Evolutionary conservation across 352 stramenopile species (phyloP), one percentile per base, ranked within the genome.

Genomic region (Phytophthora tentaculata): DNA sequence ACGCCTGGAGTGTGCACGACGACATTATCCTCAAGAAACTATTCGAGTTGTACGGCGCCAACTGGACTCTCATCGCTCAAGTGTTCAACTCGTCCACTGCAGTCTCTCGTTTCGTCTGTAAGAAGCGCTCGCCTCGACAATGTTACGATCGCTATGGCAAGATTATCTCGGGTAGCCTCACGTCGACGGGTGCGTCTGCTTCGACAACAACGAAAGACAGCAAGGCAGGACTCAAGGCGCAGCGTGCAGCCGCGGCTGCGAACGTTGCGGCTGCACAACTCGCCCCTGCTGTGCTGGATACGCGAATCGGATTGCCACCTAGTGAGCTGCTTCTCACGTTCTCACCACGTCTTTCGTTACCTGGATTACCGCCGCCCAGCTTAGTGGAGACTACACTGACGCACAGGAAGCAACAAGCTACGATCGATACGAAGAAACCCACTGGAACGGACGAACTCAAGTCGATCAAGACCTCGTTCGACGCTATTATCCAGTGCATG

Each of bases 11-110:
- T 43, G 59, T 81, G 47, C 74, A 90, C 22, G 87, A 95, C 52
- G 89, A 96, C 58, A 69, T 89, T 8, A 69, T 95, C 24, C 70
- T 96, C 3, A 91, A 91, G 71, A 94, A 94, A 69, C 65, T 95
- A 13, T 91, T 94, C 45, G 87, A 95, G 56, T 69, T 93, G 23
- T 96, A 96, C 58, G 89, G 89, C 2, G 81, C 86, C 22, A 96
- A 96, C 49, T 96, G 89, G 89, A 93, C 85, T 49, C 77, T 96
- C 13, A 92, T 96, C 35, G 84, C 89, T 6, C 87, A 96, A 51
- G 85, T 94, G 35, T 83, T 95, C 49, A 94, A 94, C 51, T 81
- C 84, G 55, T 70, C 86, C 22, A 89, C 81, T 6, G 83, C 81
- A 1, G 81, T 94, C 20, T 93, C 84, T 29, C 78, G 83, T 1